Conservation (phyloP, 2,329 filamentous ascomycete genomes). For the Penicillium janthinellum region DNA sequence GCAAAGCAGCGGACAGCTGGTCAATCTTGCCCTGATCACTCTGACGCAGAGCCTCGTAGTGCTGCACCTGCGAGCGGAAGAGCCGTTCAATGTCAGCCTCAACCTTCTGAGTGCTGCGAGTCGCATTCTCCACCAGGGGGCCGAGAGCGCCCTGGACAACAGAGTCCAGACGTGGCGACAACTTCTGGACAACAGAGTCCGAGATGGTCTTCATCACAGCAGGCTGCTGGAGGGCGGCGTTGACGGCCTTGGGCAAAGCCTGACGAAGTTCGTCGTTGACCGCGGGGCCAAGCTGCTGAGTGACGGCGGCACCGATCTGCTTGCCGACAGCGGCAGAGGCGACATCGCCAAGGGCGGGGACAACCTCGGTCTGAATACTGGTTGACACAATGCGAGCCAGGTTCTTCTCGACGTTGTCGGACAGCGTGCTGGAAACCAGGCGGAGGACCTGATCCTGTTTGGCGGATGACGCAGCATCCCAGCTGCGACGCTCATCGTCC, state of each 20-base stretch:
- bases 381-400: conserved; percentile 74
- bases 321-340: conserved; percentile 70
- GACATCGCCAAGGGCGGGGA: conserved; percentile 72
- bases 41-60: conserved; percentile 54
- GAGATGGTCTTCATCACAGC: conserved; percentile 72
- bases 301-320: conserved; percentile 69
- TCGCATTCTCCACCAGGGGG: conserved; percentile 66
- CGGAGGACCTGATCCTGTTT: conserved; percentile 71
- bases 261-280: conserved; percentile 74
- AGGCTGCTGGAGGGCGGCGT: conserved; percentile 69
- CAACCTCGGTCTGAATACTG: conserved; percentile 72
- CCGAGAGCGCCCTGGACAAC: conserved; percentile 65
- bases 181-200: conserved; percentile 68
- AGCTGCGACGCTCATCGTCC: conserved; percentile 68
- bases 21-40: conserved; percentile 61
- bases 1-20: conserved; percentile 60
- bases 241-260: conserved; percentile 67
- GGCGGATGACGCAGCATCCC: conserved; percentile 63
- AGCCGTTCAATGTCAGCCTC: conserved; percentile 68
- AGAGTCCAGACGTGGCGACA: conserved; percentile 69
- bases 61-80: conserved; percentile 54
- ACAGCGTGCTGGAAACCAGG: conserved; percentile 67
- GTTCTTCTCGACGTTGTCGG: conserved; percentile 73
- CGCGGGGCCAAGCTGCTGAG: conserved; percentile 64
- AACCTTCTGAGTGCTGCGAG: conserved; percentile 68